Evolutionary conservation across 768 basidiomycete genomes (phyloP).

Genomic region (Tulasnella sp.): DNA sequence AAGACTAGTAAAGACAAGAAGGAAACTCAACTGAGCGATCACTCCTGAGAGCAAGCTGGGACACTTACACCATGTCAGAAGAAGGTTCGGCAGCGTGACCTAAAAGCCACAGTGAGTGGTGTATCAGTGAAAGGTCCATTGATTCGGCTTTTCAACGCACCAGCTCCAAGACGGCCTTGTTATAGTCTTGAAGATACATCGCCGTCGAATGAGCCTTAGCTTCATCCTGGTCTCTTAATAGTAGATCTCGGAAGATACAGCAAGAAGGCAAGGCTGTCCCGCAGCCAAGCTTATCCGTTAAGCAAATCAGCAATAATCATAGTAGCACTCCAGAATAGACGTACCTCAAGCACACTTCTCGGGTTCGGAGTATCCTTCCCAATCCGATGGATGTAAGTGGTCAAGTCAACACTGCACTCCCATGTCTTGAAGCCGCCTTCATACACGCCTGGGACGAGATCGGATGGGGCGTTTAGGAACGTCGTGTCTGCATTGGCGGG

Average conservation of each 20-base stretch:
- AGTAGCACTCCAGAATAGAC: conserved; percentile 19
- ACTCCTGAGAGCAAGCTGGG: background rate
- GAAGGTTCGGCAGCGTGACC: conserved; percentile 58
- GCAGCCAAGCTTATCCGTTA: conserved; percentile 61
- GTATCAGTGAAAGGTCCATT: background rate
- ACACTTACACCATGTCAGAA: conserved; percentile 71
- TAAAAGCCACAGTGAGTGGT: background rate
- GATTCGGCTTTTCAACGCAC: conserved; percentile 33
- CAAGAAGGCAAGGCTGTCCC: conserved; percentile 82
- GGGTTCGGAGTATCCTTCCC: conserved; percentile 28
- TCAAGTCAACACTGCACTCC: conserved; percentile 90
- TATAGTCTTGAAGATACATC: conserved; percentile 87
- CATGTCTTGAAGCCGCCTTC: conserved; percentile 97
- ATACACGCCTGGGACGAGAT: conserved; percentile 84
- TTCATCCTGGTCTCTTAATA: conserved; percentile 29
- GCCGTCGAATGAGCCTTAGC: conserved; percentile 7
- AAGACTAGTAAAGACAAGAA: background rate
- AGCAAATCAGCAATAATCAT: too few relatives aligned
- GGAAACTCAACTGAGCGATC: background rate
- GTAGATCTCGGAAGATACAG: conserved; percentile 53
- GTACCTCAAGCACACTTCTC: conserved; percentile 60
- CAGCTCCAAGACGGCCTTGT: conserved; percentile 63
- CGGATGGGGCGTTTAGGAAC: conserved; percentile 73
- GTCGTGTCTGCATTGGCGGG: conserved; percentile 28
- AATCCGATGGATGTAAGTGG: conserved; percentile 36